Base-by-base conservation (phyloP, 345 rosid species). In the Odontarrhena argentea region DNA sequence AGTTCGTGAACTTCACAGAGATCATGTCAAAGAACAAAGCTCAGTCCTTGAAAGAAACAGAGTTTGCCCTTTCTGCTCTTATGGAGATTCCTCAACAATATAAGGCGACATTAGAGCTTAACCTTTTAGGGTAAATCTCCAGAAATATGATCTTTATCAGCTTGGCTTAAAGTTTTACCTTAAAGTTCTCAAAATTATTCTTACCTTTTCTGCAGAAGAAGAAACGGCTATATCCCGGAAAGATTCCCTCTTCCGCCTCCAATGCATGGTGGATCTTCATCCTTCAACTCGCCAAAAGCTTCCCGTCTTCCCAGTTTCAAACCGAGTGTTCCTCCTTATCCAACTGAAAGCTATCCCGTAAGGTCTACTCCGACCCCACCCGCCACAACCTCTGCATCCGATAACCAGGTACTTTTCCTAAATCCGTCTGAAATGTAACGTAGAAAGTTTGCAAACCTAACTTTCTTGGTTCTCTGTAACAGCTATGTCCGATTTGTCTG, bases 11-110 rank as follows among this genome's bases (percentile, higher is more conserved):
- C 65, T 95, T 89, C 65, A 89, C 96, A 6, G 86, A 89, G 53
- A 95, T 95, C 64, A 95, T 91, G 99, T 65, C 85, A 51, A 95
- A 89, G 84, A 85, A 81, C 67, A 77, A 65, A 57, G 63, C 78
- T 7, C 69, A 69, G 60, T 65, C 82, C 5, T 77, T 87, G 63
- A 95, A 85, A 80, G 98, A 95, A 78, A 76, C 92, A 12, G 96
- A 91, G 70, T 95, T 91, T 76, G 96, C 99, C 8, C 89, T 95
- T 34, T 62, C 97, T 60, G 85, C 99, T 55, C 81, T 95, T 78
- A 95, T 95, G 99, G 98, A 95, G 69, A 82, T 95, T 69, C 99
- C 99, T 50, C 72, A 89, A 75, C 97, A 95, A 58, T 91, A 95
- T 72, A 91, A 86, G 70, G 99, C 99, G 51, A 87, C 97, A 8